Conservation (phyloP, 345 rosid genomes). For the Zanthoxylum bungeanum region DNA sequence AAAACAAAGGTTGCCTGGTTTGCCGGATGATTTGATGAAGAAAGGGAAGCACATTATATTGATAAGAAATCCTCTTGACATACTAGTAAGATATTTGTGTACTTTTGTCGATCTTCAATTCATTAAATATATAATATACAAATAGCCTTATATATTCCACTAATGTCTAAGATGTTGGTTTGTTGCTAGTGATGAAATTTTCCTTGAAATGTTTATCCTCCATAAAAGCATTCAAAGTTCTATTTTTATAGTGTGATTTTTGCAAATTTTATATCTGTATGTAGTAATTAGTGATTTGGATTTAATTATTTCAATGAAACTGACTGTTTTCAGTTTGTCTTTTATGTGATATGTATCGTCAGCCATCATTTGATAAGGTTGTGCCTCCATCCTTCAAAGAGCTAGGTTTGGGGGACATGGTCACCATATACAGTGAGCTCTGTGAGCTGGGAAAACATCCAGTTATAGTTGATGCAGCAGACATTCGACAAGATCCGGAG, state of each 20-base stretch:
- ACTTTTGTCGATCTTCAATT: neutral
- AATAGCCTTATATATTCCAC: neutral
- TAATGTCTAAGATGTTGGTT: neutral
- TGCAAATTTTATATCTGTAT: neutral
- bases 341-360: conserved; percentile 24
- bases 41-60: conserved; percentile 82
- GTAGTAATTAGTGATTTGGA: neutral
- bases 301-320: neutral
- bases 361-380: conserved; percentile 78
- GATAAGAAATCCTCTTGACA: conserved; percentile 70
- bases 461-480: conserved; percentile 62
- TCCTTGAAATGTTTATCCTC: neutral
- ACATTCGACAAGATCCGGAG: conserved; percentile 81
- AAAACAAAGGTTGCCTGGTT: conserved; percentile 58
- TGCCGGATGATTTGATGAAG: conserved; percentile 62
- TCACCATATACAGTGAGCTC: conserved; percentile 66
- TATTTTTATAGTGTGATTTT: neutral
- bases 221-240: neutral
- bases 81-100: conserved; percentile 47
- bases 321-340: conserved; percentile 4
- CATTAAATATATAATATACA: neutral
- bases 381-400: conserved; percentile 69
- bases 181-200: neutral
- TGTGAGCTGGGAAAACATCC: conserved; percentile 67
- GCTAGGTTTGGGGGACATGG: conserved; percentile 67